phyloP scores from a whole-genome alignment of 2,329 filamentous ascomycete genomes.

The Lecanoromycetidae sp. region DNA sequence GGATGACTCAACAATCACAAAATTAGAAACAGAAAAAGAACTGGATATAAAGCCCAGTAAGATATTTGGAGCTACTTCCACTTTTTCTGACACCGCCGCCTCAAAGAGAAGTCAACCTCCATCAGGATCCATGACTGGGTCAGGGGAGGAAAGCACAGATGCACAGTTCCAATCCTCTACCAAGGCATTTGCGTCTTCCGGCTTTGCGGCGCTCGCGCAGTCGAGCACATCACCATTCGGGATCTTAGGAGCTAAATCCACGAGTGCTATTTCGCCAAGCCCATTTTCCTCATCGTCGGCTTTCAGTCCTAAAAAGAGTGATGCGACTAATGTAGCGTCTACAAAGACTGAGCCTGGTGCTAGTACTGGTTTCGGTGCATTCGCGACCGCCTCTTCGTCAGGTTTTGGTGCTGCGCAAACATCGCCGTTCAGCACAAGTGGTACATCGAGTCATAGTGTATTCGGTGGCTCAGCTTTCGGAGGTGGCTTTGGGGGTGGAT shows the following conservation, averaged over 20 bases:
- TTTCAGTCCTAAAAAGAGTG: background rate
- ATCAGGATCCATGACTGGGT: conserved; percentile 10
- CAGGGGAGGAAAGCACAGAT: conserved; percentile 17
- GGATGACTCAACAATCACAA: background rate
- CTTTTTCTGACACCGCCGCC: conserved; percentile 33
- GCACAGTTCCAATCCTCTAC: conserved; percentile 37
- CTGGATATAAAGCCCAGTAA: too few species aligned
- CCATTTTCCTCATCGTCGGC: background rate
- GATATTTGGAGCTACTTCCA: conserved; percentile 32
- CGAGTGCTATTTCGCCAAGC: background rate
- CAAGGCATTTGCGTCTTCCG: conserved; percentile 56
- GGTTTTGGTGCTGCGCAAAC: conserved; percentile 1
- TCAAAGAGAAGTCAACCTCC: conserved; percentile 16
- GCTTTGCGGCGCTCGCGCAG: conserved; percentile 53
- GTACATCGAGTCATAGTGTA: background rate
- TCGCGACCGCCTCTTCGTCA: background rate
- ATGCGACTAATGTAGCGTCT: background rate
- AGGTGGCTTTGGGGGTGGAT: conserved; percentile 28
- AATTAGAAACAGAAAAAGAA: background rate
- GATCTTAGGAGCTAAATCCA: conserved; percentile 32
- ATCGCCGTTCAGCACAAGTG: conserved; percentile 9
- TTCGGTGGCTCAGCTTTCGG: conserved; percentile 23
- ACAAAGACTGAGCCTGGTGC: background rate
- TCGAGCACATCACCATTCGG: conserved; percentile 54
- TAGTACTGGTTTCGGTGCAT: conserved; percentile 1